Base-by-base conservation (phyloP, 495 filamentous ascomycete genomes). In the Penicillium cataractarum region DNA sequence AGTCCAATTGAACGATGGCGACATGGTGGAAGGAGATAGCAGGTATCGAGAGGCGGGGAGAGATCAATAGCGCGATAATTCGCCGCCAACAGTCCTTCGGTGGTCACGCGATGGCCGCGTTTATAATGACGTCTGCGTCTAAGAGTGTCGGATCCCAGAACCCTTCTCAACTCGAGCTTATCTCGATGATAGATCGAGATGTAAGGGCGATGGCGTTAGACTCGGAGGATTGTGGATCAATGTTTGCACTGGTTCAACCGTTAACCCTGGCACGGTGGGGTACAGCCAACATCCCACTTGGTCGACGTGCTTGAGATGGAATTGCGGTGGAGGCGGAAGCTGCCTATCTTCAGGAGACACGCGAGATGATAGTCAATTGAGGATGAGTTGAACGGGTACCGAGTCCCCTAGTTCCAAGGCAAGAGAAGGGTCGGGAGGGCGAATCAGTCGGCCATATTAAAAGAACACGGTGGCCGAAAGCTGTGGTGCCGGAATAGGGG, bases 391-490 rank as follows among this genome's bases (percentile, higher is more conserved):
- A 31, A 33, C 40, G n/a, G 40, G 26, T 21, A 53, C 26, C 29
- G 26, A 55, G 12, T n/a, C 39, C 40, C 55, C 62, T 59, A 50
- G 4, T 29, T 29, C 4, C 57, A 21, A 57, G 8, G 42, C 12
- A 13, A 53, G n/a, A 21, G 29, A 6, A 27, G n/a, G 35, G 31
- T 42, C 39, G 13, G 39, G 32, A 42, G 51, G 27, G 37, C 46
- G 40, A 35, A 37, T 15, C 50, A 32, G 24, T 52, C 13, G 51
- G 12, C 27, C 57, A 64, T 42, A 13, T 17, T 31, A 58, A 68
- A 60, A 71, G 63, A 68, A 66, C 68, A 71, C 63, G 70, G 68
- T 72, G 67, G 65, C 65, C 61, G 51, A 48, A 66, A 59, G 57
- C 60, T 58, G 17, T 44, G 33, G 24, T 26, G 54, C 24, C 44